Percentiles rank a stretch among this genome's conserved stretches.
These are phyloP conservation scores for Alternaria consortialis DNA, from an alignment of 2,329 filamentous ascomycete species.

Conservation along the genomic window DNA sequence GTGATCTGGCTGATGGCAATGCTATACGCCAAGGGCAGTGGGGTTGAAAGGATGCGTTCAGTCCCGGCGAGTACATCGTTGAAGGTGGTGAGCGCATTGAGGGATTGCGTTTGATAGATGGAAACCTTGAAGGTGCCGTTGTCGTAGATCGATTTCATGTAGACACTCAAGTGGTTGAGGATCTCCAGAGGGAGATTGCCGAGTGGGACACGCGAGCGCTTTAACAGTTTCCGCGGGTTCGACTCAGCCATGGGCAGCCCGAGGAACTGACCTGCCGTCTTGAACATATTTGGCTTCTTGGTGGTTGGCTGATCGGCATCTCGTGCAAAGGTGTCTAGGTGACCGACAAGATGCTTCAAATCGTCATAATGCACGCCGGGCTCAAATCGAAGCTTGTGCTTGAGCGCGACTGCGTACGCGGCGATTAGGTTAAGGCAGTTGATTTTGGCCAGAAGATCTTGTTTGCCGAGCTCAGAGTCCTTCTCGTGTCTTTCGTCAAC, in stretches of 20 bases:
- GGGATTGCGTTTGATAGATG: constrained; percentile 67
- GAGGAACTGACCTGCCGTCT: constrained; percentile 73
- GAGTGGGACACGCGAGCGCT: constrained; percentile 73
- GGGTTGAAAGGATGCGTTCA: constrained; percentile 82
- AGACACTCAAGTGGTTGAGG: constrained; percentile 72
- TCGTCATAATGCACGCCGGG: constrained; percentile 80
- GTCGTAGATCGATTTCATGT: constrained; percentile 68
- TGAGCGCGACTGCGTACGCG: constrained; percentile 77
- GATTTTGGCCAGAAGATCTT: constrained; percentile 74
- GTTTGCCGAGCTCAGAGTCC: constrained; percentile 63
- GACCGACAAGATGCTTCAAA: constrained; percentile 71
- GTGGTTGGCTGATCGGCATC: constrained; percentile 53
- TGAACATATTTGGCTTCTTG: constrained; percentile 54
- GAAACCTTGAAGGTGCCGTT: constrained; percentile 63
- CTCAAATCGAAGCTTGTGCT: constrained; percentile 85
- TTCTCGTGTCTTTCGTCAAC: constrained; percentile 64
- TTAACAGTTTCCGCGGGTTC: constrained; percentile 79
- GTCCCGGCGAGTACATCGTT: constrained; percentile 77
- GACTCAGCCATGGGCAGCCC: constrained; percentile 77
- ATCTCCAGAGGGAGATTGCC: constrained; percentile 85
- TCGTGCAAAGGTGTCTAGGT: constrained; percentile 78
- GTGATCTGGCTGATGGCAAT: constrained; percentile 88
- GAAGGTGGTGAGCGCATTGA: constrained; percentile 68
- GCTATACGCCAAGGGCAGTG: constrained; percentile 81
- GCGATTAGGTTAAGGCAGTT: constrained; percentile 74